Percentiles rank a stretch among this genome's conserved stretches.
These are phyloP conservation scores for Fusarium sp. DNA, from an alignment of 2,329 filamentous ascomycete genomes.

Conservation along the genomic window DNA sequence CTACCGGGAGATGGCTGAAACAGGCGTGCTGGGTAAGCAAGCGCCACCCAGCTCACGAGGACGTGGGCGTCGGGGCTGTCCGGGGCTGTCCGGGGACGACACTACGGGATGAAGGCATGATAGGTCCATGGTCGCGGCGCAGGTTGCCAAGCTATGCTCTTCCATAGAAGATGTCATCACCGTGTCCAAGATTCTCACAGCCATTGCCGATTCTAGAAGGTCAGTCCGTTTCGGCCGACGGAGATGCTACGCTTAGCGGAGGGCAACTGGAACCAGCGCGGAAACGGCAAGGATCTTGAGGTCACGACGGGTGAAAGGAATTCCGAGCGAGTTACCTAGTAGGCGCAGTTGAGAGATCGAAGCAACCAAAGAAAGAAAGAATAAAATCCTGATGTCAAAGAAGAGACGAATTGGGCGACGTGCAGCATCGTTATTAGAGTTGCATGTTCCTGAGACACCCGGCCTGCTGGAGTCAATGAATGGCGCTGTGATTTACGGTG, in stretches of 20 bases:
- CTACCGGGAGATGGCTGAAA: constrained; percentile 15
- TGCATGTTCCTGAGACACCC: constrained; percentile 5
- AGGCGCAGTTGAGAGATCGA: background rate
- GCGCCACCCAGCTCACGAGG: background rate
- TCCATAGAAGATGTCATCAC: constrained; percentile 23
- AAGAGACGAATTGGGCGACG: constrained; percentile 4
- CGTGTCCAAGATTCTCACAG: constrained; percentile 11
- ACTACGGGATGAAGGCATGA: constrained; percentile 6
- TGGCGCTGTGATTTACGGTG: background rate
- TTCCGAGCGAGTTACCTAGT: background rate
- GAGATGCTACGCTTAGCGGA: constrained; percentile 31
- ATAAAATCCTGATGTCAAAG: background rate
- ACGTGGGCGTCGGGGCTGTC: constrained; percentile 10
- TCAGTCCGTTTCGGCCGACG: constrained; percentile 23
- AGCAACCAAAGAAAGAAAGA: background rate
- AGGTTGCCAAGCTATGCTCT: constrained; percentile 15
- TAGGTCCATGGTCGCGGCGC: constrained; percentile 7
- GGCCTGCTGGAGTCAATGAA: background rate
- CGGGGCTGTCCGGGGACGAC: background rate
- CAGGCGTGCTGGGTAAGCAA: constrained; percentile 14
- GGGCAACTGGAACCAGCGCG: constrained; percentile 15
- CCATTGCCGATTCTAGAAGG: constrained; percentile 28
- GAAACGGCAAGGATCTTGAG: constrained; percentile 7
- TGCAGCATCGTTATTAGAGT: constrained; percentile 5
- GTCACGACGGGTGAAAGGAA: constrained; percentile 5